phyloP scores from a whole-genome alignment of 192 early-diverging fungal genomes.

The Oehlia diaphana region DNA sequence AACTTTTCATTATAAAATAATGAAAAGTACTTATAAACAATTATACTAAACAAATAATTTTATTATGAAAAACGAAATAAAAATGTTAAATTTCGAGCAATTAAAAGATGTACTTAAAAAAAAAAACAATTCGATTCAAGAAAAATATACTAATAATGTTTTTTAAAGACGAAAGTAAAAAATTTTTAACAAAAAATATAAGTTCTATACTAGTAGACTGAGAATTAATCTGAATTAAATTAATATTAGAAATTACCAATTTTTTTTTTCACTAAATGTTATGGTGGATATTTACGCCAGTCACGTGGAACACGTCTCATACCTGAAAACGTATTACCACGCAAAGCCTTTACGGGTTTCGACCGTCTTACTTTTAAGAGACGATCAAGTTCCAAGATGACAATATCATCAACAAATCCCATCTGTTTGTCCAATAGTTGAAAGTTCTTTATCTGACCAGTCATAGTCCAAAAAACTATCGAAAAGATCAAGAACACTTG shows the following conservation, averaged over 20 bases:
- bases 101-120: too few species aligned
- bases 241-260: not conserved
- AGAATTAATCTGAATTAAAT: too few species aligned
- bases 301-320: slow-evolving; percentile 19
- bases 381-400: slow-evolving; percentile 27
- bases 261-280: not conserved
- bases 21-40: too few species aligned
- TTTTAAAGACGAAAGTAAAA: too few species aligned
- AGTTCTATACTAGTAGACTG: too few species aligned
- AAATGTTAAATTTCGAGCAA: too few species aligned
- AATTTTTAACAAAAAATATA: too few species aligned
- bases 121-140: too few species aligned
- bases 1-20: too few species aligned
- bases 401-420: slow-evolving; percentile 27
- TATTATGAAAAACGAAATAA: too few species aligned
- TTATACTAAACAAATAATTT: too few species aligned
- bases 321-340: slow-evolving; percentile 8
- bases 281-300: slow-evolving; percentile 29
- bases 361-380: not conserved
- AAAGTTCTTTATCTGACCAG: slow-evolving; percentile 34
- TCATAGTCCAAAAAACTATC: slow-evolving; percentile 52
- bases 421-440: slow-evolving; percentile 6
- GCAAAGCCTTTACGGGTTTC: slow-evolving; percentile 28
- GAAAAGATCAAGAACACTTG: slow-evolving; percentile 49
- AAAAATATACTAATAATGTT: too few species aligned